phyloP scores from a whole-genome alignment of 495 filamentous ascomycete genomes.

The Lasiosphaeria hispida region DNA sequence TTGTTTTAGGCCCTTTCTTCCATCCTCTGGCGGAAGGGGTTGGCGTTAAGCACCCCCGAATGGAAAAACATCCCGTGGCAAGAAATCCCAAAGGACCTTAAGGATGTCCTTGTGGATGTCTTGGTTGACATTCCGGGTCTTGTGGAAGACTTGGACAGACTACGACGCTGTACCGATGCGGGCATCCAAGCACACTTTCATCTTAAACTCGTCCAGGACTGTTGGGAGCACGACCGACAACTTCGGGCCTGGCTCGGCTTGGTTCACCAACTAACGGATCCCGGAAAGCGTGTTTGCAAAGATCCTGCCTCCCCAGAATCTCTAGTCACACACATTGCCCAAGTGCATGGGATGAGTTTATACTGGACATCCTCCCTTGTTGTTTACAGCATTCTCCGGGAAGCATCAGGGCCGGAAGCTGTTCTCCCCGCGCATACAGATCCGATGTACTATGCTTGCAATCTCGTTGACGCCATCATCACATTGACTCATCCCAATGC shows the following conservation, averaged over 20 bases:
- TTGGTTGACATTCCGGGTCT: conserved; percentile 25
- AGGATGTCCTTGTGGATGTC: conserved; percentile 26
- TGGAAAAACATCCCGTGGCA: conserved; percentile 30
- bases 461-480: background rate
- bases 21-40: conserved; percentile 15
- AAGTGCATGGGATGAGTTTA: conserved; percentile 12
- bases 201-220: too few species aligned
- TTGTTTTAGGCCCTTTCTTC: conserved; percentile 14
- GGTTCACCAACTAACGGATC: too few species aligned
- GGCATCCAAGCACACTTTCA: too few species aligned
- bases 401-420: background rate
- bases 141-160: conserved; percentile 22
- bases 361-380: conserved; percentile 11
- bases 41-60: conserved; percentile 18
- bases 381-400: conserved; percentile 10
- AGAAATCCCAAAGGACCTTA: conserved; percentile 19
- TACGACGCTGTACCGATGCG: too few species aligned
- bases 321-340: conserved; percentile 7
- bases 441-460: background rate
- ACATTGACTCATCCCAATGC: conserved; percentile 1
- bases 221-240: too few species aligned
- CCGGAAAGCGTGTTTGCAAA: too few species aligned
- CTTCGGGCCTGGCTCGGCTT: too few species aligned
- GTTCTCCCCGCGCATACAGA: conserved; percentile 1
- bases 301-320: too few species aligned